Evolutionary conservation across 495 filamentous ascomycete genomes (phyloP).

Genomic region (Entonaema liquescens): DNA sequence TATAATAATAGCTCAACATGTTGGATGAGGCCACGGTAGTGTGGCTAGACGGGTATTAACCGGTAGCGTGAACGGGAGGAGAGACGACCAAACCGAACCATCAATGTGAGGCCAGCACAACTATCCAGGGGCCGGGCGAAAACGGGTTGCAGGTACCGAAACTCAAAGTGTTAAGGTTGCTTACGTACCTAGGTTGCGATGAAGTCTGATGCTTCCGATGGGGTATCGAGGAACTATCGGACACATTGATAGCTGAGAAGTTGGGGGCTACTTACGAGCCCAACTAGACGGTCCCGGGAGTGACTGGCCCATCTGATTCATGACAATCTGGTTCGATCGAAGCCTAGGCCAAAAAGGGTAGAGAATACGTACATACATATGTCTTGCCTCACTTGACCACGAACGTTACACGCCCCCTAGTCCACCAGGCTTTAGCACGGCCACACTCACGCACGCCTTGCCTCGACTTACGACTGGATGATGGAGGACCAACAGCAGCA

Average conservation of each 20-base stretch:
- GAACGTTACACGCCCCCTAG: slow-evolving; percentile 36
- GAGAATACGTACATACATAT: slow-evolving; percentile 44
- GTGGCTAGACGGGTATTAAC: slow-evolving; percentile 35
- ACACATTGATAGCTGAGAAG: slow-evolving; percentile 29
- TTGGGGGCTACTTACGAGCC: slow-evolving; percentile 43
- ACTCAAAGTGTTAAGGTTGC: slow-evolving; percentile 7
- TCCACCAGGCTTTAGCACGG: slow-evolving; percentile 28
- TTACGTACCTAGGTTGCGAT: slow-evolving; percentile 22
- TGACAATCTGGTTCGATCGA: slow-evolving; percentile 32
- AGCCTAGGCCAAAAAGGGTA: slow-evolving; percentile 34
- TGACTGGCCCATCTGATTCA: slow-evolving; percentile 40
- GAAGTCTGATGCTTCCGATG: slow-evolving; percentile 19
- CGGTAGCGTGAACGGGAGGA: slow-evolving; percentile 23
- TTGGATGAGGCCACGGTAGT: slow-evolving; percentile 33
- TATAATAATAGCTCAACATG: slow-evolving; percentile 36
- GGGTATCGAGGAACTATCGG: slow-evolving; percentile 14
- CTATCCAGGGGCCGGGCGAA: slow-evolving; percentile 23
- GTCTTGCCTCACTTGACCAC: slow-evolving; percentile 55
- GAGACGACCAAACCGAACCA: slow-evolving; percentile 43
- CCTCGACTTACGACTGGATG: slow-evolving; percentile 23
- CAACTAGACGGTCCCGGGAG: slow-evolving; percentile 42
- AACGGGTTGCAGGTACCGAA: slow-evolving; percentile 12
- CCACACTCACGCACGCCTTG: slow-evolving; percentile 31
- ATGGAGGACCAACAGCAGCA: slow-evolving; percentile 17
- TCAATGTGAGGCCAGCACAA: slow-evolving; percentile 55